These are phyloP conservation scores for Fusarium torulosum DNA, from an alignment of 2,329 filamentous ascomycete species.

Conservation along the genomic window DNA sequence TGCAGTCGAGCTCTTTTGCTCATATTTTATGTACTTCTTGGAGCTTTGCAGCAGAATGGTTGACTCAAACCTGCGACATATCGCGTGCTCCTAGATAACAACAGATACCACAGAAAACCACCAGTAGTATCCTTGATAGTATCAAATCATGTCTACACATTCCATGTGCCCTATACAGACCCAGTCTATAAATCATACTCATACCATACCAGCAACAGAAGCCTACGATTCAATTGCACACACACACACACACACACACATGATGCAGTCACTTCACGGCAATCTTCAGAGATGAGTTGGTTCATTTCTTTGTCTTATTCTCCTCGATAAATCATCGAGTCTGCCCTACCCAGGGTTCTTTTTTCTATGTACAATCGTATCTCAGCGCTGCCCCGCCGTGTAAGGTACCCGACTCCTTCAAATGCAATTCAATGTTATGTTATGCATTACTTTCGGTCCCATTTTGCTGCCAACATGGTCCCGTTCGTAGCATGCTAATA, in stretches of 20 bases:
- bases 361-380: slow-evolving; percentile 48
- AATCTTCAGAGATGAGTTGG: not conserved
- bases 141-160: slow-evolving; percentile 11
- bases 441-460: slow-evolving; percentile 42
- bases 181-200: not conserved
- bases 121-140: not conserved
- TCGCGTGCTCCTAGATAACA: slow-evolving; percentile 5
- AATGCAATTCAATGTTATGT: slow-evolving; percentile 44
- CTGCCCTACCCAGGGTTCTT: slow-evolving; percentile 43
- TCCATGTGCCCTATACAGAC: not conserved
- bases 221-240: not conserved
- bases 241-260: not conserved
- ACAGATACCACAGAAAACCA: not conserved
- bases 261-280: not conserved
- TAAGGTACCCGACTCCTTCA: slow-evolving; percentile 47
- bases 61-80: slow-evolving; percentile 1
- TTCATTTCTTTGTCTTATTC: slow-evolving; percentile 37
- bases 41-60: too few species aligned
- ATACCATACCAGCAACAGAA: not conserved
- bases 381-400: slow-evolving; percentile 45
- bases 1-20: not conserved
- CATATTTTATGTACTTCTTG: slow-evolving; percentile 1
- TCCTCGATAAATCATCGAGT: slow-evolving; percentile 25
- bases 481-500: slow-evolving; percentile 27
- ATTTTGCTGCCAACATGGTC: slow-evolving; percentile 34